Conservation (phyloP, 2,329 filamentous ascomycete genomes). For the Geosmithia morbida region DNA sequence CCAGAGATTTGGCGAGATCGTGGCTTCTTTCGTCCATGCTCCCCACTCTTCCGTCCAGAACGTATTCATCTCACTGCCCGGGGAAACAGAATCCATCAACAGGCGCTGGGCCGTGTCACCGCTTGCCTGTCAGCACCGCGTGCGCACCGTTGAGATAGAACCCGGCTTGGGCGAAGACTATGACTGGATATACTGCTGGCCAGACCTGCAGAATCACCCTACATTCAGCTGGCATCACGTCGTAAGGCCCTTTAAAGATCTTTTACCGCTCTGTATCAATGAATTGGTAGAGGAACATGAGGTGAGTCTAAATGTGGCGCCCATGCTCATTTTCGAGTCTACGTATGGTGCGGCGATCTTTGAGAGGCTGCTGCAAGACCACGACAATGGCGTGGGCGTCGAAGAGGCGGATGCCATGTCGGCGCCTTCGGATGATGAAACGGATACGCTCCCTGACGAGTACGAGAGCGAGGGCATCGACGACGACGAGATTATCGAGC, state of each 20-base stretch:
- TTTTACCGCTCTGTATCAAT: too few relatives aligned
- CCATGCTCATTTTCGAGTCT: background rate
- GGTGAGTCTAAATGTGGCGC: background rate
- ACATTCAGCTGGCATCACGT: conserved; percentile 2
- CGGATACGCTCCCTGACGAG: conserved; percentile 1
- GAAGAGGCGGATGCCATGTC: background rate
- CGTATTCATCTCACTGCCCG: background rate
- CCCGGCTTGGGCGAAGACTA: background rate
- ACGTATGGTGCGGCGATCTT: background rate
- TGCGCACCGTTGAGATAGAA: background rate
- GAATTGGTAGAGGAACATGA: background rate
- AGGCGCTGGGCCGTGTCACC: background rate
- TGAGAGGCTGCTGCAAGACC: background rate
- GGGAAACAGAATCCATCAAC: background rate
- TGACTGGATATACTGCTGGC: background rate
- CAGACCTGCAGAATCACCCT: background rate
- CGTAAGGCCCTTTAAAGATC: background rate
- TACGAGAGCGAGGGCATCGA: conserved; percentile 6
- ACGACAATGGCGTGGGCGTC: background rate
- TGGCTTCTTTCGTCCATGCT: background rate
- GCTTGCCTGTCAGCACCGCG: background rate
- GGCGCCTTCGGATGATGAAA: background rate
- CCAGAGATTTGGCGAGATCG: background rate
- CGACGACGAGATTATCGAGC: conserved; percentile 2
- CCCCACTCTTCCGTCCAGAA: background rate